Percentiles rank a stretch among this genome's conserved stretches.
phyloP scores from a whole-genome alignment of 805 yeast genomes.

The Suhomyces sp. region DNA sequence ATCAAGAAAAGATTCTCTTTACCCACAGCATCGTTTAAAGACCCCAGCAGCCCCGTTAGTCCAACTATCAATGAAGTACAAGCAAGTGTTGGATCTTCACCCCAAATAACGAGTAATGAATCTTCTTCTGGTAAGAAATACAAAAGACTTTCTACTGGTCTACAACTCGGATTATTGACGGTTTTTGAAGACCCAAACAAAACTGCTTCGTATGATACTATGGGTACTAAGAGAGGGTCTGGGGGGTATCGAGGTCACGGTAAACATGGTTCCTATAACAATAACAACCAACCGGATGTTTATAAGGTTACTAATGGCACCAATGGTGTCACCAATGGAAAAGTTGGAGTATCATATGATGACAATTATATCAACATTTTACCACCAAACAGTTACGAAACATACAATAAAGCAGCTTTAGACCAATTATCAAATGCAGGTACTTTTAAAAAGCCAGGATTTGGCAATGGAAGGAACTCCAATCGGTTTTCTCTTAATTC shows the following conservation, averaged over 20 bases:
- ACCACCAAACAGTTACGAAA: slow-evolving; percentile 25
- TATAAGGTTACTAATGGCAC: background rate
- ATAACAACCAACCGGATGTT: too few relatives aligned
- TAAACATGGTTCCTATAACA: too few relatives aligned
- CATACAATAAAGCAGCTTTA: slow-evolving; percentile 36
- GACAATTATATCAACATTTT: slow-evolving; percentile 26
- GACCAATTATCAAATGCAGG: slow-evolving; percentile 32
- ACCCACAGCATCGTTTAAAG: slow-evolving; percentile 12
- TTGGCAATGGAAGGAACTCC: slow-evolving; percentile 14
- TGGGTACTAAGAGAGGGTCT: background rate
- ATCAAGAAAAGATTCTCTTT: slow-evolving; percentile 27
- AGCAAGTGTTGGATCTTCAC: slow-evolving; percentile 1
- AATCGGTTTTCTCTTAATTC: slow-evolving; percentile 53
- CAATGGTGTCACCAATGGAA: slow-evolving; percentile 1
- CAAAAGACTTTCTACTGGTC: slow-evolving; percentile 36
- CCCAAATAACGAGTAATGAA: slow-evolving; percentile 2
- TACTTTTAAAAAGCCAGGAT: slow-evolving; percentile 9
- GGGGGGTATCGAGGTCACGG: too few relatives aligned
- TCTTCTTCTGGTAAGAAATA: slow-evolving; percentile 22
- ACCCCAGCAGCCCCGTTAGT: slow-evolving; percentile 2
- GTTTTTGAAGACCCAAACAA: slow-evolving; percentile 35
- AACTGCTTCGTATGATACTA: background rate
- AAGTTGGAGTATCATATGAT: slow-evolving; percentile 17
- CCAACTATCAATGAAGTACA: slow-evolving; percentile 2
- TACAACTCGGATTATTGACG: slow-evolving; percentile 38